Evolutionary conservation across 768 basidiomycete genomes (phyloP), one percentile per base, ranked within the genome.

Genomic region (Brasilioporus rufonigricans): DNA sequence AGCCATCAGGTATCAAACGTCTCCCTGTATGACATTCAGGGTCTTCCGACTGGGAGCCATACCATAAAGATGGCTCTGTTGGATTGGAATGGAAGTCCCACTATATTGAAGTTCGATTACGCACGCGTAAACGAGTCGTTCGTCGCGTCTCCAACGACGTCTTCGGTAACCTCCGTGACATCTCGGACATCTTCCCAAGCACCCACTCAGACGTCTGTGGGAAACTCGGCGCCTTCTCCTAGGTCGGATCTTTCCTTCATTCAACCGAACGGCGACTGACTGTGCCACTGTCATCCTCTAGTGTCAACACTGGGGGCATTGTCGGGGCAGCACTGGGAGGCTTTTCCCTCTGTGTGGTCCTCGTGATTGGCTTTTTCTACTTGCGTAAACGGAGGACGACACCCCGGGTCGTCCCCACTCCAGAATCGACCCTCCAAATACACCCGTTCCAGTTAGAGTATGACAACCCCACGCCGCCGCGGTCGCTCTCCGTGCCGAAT

Each of bases 21-120:
- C 12, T 55, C 65, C 5, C 18, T 67, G 44, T 62, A 55, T 19
- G 7, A 21, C 13, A 39, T 59, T 7, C 65, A 67, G 21, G 60
- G 54, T 31, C 57, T 69, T 16, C n/a, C 35, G 1, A 52, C 36
- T 1, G 55, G 55, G 26, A 59, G 50, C 21, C 65, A 69, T 31
- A 62, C 52, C 26, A 55, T 67, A 36, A 29, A 19, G 21, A 64
- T 67, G 66, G 60, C 58, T 14, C 16, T 69, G 3, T 27, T 67
- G 38, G 31, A 62, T 43, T 69, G 66, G 65, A 31, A 50, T 6
- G 57, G 51, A 4, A 7, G 3, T 2, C 12, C n/a, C 21, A 65
- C 61, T 16, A 60, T 57, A 18, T 64, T 67, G 66, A 61, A 66
- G 27, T 69, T 68, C 14, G 65, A 67, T 33, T 66, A 69, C 41